phyloP scores from a whole-genome alignment of 345 rosid species.

The Jatropha curcas region DNA sequence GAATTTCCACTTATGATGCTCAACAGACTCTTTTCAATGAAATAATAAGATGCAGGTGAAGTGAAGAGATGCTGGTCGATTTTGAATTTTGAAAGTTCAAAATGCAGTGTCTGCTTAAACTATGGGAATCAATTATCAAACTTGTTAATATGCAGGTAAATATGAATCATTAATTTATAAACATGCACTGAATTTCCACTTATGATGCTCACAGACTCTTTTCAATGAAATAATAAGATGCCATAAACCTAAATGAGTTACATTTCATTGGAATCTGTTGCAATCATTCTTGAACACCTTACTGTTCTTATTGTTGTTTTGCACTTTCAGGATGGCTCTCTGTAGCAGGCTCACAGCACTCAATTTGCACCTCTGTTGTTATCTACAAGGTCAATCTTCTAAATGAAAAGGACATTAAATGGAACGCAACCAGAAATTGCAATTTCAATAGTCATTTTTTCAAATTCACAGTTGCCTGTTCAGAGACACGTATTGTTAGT shows the following conservation, averaged over 20 bases:
- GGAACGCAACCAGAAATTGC: conserved; percentile 17
- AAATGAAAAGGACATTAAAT: conserved; percentile 34
- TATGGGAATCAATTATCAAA: not conserved
- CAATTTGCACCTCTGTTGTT: conserved; percentile 56
- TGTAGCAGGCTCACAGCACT: conserved; percentile 28
- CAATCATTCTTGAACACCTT: conserved; percentile 36
- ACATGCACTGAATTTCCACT: not conserved
- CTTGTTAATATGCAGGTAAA: not conserved
- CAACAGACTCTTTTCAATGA: not conserved
- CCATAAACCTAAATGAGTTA: conserved; percentile 38
- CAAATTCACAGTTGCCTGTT: conserved; percentile 18
- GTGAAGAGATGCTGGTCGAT: not conserved
- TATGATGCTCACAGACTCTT: not conserved
- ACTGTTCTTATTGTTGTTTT: conserved; percentile 22
- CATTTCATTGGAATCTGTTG: conserved; percentile 52
- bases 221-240: not conserved
- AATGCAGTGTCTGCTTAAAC: not conserved
- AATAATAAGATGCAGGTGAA: not conserved
- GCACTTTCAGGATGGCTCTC: conserved; percentile 32
- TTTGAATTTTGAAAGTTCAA: not conserved
- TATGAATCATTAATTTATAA: not conserved
- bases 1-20: not conserved
- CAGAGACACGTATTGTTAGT: conserved; percentile 38
- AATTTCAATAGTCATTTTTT: conserved; percentile 5
- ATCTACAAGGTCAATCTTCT: conserved; percentile 53